These are phyloP conservation scores for Nakaseomyces uthaithaninus DNA, from an alignment of 1,139 yeast genomes.

Conservation along the genomic window DNA sequence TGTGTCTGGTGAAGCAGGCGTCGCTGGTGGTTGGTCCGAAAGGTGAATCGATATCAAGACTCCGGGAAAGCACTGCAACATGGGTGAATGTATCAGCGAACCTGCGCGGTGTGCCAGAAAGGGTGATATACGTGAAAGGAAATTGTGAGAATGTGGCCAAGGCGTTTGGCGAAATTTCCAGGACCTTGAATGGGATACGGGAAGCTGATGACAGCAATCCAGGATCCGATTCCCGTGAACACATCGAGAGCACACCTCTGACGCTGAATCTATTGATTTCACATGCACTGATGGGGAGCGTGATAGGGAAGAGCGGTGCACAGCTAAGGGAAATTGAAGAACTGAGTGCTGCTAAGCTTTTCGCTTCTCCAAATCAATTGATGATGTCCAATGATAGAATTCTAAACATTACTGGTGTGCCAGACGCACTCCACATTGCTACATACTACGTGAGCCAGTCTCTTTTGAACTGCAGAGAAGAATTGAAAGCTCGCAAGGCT, in stretches of 20 bases:
- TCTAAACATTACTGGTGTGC: conserved; percentile 66
- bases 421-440: conserved; percentile 83
- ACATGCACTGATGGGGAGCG: conserved; percentile 71
- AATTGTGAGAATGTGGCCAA: conserved; percentile 73
- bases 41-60: conserved; percentile 61
- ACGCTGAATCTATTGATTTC: conserved; percentile 63
- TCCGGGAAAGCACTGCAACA: conserved; percentile 59
- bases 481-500: conserved; percentile 43
- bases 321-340: conserved; percentile 78
- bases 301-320: conserved; percentile 74
- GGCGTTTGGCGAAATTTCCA: conserved; percentile 68
- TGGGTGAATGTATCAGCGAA: conserved; percentile 74
- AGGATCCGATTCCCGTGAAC: too few relatives aligned
- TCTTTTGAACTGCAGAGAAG: conserved; percentile 50
- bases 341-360: conserved; percentile 68
- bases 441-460: conserved; percentile 65
- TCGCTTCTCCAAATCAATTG: conserved; percentile 67
- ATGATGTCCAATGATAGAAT: conserved; percentile 78
- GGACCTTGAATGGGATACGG: conserved; percentile 52
- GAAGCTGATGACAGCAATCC: too few relatives aligned
- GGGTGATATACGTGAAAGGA: conserved; percentile 72
- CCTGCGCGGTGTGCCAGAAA: conserved; percentile 62
- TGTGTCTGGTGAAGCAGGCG: conserved; percentile 72
- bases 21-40: conserved; percentile 68
- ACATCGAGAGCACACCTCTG: conserved; percentile 32